phyloP scores from a whole-genome alignment of 2,329 filamentous ascomycete genomes.

The Verticillium nubilum region DNA sequence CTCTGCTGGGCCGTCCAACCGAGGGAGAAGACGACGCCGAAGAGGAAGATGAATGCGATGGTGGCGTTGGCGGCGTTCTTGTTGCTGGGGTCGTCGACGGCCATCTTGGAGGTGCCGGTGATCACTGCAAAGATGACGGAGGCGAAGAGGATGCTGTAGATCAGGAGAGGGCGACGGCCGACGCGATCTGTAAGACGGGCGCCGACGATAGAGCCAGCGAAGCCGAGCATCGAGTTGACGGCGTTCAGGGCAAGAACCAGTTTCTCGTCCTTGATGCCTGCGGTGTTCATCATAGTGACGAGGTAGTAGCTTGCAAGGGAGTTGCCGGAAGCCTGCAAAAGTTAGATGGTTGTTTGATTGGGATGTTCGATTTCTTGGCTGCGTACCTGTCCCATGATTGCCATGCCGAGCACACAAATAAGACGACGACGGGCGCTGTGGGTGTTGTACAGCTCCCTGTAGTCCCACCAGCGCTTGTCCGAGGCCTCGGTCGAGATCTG shows the following conservation, averaged over 20 bases:
- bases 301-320: conserved; percentile 44
- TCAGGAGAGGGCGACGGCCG: conserved; percentile 49
- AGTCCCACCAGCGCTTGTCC: conserved; percentile 53
- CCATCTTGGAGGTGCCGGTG: conserved; percentile 40
- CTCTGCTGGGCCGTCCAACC: conserved; percentile 46
- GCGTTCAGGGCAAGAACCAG: conserved; percentile 46
- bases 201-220: conserved; percentile 45
- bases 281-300: conserved; percentile 42
- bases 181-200: conserved; percentile 50
- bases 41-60: conserved; percentile 47
- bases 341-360: neutral
- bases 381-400: conserved; percentile 47
- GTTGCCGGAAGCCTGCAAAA: conserved; percentile 27
- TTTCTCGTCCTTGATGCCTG: conserved; percentile 43
- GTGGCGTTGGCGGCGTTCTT: conserved; percentile 34
- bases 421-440: conserved; percentile 43
- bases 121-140: conserved; percentile 42
- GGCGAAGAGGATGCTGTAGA: conserved; percentile 40
- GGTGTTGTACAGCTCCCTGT: conserved; percentile 45
- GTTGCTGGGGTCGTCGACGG: conserved; percentile 29
- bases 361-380: neutral
- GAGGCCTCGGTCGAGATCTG: conserved; percentile 41
- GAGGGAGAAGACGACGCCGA: conserved; percentile 45
- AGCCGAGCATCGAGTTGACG: conserved; percentile 48
- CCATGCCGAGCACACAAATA: conserved; percentile 44